These are phyloP conservation scores for Chlorella sp. DNA, from an alignment of 139 green algal genomes.

Conservation along the genomic window DNA sequence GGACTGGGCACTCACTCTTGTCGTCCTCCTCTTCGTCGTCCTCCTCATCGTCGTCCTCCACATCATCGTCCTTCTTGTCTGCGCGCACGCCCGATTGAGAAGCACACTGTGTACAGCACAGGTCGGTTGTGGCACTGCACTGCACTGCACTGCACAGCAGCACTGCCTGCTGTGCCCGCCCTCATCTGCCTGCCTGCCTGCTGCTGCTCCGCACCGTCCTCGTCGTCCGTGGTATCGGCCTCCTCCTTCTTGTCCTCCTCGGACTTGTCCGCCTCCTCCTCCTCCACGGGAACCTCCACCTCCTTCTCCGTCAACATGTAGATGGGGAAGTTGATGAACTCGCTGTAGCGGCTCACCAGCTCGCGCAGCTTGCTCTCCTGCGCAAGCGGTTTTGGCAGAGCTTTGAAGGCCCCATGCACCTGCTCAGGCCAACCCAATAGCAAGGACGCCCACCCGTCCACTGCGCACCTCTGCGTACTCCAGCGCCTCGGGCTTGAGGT, in stretches of 20 bases:
- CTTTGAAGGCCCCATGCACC: too few species aligned
- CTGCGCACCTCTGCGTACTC: constrained; percentile 22
- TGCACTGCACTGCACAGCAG: too few species aligned
- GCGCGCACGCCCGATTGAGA: too few species aligned
- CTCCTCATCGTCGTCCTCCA: constrained; percentile 31
- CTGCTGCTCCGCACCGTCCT: not conserved
- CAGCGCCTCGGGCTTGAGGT: constrained; percentile 70
- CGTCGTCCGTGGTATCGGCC: constrained; percentile 10
- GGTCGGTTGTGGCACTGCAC: too few species aligned
- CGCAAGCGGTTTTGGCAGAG: too few species aligned
- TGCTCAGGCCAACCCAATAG: too few species aligned
- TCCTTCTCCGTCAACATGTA: constrained; percentile 54
- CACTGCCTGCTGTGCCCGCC: too few species aligned
- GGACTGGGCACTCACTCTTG: constrained; percentile 37
- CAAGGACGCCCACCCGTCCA: not conserved
- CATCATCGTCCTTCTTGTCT: constrained; percentile 18
- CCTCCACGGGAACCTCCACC: constrained; percentile 65
- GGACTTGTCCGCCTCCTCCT: constrained; percentile 34
- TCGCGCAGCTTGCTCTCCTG: constrained; percentile 70
- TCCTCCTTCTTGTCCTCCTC: constrained; percentile 40
- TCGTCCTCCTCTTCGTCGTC: constrained; percentile 26
- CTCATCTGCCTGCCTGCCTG: not conserved
- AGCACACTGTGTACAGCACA: too few species aligned
- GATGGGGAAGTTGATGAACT: constrained; percentile 99
- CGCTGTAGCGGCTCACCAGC: constrained; percentile 80